Conservation (phyloP, 164 flowering plant genomes). For the Cinnamomum micranthum region DNA sequence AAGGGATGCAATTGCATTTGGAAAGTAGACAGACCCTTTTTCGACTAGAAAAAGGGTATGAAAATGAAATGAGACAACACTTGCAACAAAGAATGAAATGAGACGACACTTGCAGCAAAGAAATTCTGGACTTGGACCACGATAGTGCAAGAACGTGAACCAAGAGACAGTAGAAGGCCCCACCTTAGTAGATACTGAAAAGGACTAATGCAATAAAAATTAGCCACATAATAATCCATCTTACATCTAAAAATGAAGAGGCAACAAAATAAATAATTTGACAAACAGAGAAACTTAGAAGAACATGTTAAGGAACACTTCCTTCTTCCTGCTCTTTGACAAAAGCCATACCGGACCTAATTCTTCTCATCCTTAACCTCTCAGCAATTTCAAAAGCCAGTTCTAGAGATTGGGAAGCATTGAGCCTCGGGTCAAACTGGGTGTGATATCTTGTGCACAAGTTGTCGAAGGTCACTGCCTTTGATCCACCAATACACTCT, state of each 20-base stretch:
- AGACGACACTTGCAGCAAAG: no score
- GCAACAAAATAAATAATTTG: no score
- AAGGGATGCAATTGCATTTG: no score
- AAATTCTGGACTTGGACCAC: not conserved
- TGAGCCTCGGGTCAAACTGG: constrained; percentile 84
- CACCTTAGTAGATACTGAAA: not conserved
- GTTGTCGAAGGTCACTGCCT: constrained; percentile 78
- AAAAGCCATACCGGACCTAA: not conserved
- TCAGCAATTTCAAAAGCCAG: constrained; percentile 43
- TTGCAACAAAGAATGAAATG: no score
- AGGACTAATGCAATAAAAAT: not conserved
- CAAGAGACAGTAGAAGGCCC: not conserved
- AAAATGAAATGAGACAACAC: no score
- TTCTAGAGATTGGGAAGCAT: constrained; percentile 86
- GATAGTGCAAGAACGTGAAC: not conserved
- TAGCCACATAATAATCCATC: no score
- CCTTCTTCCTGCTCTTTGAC: not conserved
- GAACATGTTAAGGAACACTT: not conserved
- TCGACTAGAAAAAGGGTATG: no score
- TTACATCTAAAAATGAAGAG: not conserved
- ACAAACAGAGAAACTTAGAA: not conserved
- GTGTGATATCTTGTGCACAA: constrained; percentile 84
- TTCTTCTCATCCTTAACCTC: not conserved
- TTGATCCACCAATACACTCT: constrained; percentile 73
- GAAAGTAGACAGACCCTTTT: no score